A percentile compares a stretch with the other conserved stretches of the same genome.
Conservation (phyloP, 441 rosid genomes). For the Populus hybrid region DNA sequence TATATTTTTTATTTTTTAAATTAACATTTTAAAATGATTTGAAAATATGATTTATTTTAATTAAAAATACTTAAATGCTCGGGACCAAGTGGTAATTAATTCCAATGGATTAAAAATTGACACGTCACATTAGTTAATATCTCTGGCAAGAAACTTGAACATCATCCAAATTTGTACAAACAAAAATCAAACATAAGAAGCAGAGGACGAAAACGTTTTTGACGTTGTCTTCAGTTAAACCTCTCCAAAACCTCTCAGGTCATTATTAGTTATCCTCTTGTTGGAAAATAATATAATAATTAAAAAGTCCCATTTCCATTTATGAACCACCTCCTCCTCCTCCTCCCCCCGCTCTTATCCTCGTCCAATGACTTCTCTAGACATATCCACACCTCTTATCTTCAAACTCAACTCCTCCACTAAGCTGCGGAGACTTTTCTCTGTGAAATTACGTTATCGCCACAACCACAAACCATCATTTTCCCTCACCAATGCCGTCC, state of each 20-base stretch:
- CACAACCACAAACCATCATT: constrained; percentile 14
- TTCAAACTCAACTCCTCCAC: constrained; percentile 47
- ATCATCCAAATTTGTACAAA: not conserved
- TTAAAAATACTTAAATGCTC: too few species aligned
- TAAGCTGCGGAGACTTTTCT: constrained; percentile 33
- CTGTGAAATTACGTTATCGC: constrained; percentile 23
- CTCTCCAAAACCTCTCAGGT: constrained; percentile 25
- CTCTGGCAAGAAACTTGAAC: not conserved
- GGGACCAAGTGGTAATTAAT: too few species aligned
- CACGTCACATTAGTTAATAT: not conserved
- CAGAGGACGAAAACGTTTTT: not conserved
- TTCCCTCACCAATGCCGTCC: constrained; percentile 35
- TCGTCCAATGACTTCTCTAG: constrained; percentile 47
- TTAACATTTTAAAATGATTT: too few species aligned
- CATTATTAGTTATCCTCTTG: not conserved
- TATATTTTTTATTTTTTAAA: too few species aligned
- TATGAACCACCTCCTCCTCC: not conserved
- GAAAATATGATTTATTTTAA: too few species aligned
- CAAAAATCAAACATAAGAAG: not conserved
- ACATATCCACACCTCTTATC: constrained; percentile 35
- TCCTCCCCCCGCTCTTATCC: not conserved
- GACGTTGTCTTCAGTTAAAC: constrained; percentile 1
- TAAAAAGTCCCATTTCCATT: not conserved
- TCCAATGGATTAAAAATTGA: not conserved
- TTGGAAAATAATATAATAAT: too few species aligned